These are phyloP conservation scores for Suillus alpinus DNA, from an alignment of 768 basidiomycete genomes.

Conservation along the genomic window DNA sequence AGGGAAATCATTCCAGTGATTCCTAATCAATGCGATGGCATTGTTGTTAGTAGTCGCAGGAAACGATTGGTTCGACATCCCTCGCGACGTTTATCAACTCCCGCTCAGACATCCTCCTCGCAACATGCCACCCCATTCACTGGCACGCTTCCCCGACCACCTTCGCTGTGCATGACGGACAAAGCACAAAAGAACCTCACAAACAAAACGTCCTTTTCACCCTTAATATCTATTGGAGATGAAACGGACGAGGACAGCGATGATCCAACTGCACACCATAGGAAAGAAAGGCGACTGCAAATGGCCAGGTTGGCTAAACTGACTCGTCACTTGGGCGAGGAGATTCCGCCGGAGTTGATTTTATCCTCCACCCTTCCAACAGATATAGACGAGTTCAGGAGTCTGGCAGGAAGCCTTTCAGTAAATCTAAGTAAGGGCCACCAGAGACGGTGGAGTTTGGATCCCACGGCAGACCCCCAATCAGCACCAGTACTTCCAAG, in stretches of 20 bases:
- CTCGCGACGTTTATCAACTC: slow-evolving; percentile 2
- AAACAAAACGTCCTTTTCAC: slow-evolving; percentile 12
- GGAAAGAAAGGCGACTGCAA: slow-evolving; percentile 22
- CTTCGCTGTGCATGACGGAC: slow-evolving; percentile 10
- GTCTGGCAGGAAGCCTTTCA: neutral
- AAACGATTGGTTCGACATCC: neutral
- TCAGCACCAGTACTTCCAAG: neutral
- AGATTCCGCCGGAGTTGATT: slow-evolving; percentile 36
- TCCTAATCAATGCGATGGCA: neutral
- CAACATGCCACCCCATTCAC: slow-evolving; percentile 7
- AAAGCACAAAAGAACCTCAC: slow-evolving; percentile 12
- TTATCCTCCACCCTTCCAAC: slow-evolving; percentile 9
- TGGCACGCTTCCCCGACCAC: slow-evolving; percentile 8
- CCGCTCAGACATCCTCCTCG: slow-evolving; percentile 4
- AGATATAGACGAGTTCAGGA: neutral
- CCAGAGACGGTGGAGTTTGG: slow-evolving; percentile 18
- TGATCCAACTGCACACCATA: slow-evolving; percentile 1
- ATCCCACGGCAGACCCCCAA: slow-evolving; percentile 6
- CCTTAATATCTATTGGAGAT: slow-evolving; percentile 9
- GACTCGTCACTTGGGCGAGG: slow-evolving; percentile 36
- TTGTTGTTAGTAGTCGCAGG: neutral
- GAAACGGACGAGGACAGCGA: slow-evolving; percentile 9
- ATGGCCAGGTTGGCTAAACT: slow-evolving; percentile 36
- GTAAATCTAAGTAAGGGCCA: slow-evolving; percentile 3
- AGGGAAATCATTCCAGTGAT: neutral